Percentiles rank a stretch among this genome's conserved stretches.
These are phyloP conservation scores for Musa troglodytarum DNA, from an alignment of 176 grass and related monocot genomes.

Conservation along the genomic window DNA sequence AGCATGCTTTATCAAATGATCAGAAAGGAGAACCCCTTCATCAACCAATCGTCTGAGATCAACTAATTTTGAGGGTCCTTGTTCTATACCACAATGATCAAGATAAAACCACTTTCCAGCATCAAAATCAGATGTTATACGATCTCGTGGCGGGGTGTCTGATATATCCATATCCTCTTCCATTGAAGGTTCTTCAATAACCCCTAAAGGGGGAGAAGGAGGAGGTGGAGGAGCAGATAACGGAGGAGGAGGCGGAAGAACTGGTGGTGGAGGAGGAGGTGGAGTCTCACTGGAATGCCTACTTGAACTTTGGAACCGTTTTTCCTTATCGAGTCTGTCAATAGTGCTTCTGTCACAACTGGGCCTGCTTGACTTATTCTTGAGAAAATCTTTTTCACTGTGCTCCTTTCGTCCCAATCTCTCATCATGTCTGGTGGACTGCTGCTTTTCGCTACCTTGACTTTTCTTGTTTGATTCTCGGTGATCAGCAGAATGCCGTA, in stretches of 20 bases:
- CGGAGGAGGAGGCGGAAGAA: constrained; percentile 32
- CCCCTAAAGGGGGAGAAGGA: constrained; percentile 38
- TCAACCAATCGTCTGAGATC: constrained; percentile 67
- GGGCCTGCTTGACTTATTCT: constrained; percentile 64
- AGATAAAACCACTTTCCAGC: constrained; percentile 85
- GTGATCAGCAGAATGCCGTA: constrained; percentile 30
- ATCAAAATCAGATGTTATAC: constrained; percentile 36
- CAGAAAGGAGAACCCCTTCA: constrained; percentile 76
- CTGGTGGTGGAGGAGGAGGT: constrained; percentile 26
- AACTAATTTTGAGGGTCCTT: constrained; percentile 73
- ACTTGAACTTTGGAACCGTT: constrained; percentile 29
- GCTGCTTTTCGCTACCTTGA: constrained; percentile 32
- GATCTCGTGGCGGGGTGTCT: constrained; percentile 78
- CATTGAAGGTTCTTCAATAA: constrained; percentile 57
- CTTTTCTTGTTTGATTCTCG: constrained; percentile 49
- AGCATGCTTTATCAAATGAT: constrained; percentile 96
- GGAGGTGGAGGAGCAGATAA: constrained; percentile 51
- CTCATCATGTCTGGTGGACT: constrained; percentile 49
- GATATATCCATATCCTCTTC: constrained; percentile 99
- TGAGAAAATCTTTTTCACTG: constrained; percentile 27
- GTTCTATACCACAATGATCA: constrained; percentile 70
- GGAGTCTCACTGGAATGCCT: constrained; percentile 36
- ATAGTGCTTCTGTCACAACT: constrained; percentile 42
- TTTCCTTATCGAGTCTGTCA: constrained; percentile 66
- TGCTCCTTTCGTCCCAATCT: constrained; percentile 11